Percentiles rank a stretch among this genome's conserved stretches.
These are phyloP conservation scores for Conticribra guillardii DNA, from an alignment of 108 stramenopile genomes.

Conservation along the genomic window DNA sequence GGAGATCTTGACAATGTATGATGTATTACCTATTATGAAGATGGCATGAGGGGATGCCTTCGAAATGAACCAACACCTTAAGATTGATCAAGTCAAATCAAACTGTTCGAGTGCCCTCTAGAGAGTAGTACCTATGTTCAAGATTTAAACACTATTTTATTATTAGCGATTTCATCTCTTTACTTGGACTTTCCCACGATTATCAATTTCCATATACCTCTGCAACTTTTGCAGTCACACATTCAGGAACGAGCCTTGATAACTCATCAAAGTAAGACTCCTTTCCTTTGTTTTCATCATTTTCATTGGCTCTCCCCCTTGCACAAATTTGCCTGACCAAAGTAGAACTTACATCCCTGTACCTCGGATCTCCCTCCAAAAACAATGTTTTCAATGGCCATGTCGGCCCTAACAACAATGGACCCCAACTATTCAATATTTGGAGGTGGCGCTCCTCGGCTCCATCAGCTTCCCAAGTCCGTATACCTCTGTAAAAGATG, in stretches of 20 bases:
- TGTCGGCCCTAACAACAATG: conserved; percentile 61
- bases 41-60: too few species aligned
- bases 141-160: too few species aligned
- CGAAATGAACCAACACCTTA: too few species aligned
- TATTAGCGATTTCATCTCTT: too few species aligned
- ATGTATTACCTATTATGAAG: too few species aligned
- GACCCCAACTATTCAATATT: conserved; percentile 69
- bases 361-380: conserved; percentile 81
- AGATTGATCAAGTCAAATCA: too few species aligned
- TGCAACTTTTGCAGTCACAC: conserved; percentile 32
- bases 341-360: conserved; percentile 80
- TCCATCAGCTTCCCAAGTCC: conserved; percentile 87
- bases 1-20: too few species aligned
- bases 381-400: conserved; percentile 77
- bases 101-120: too few species aligned
- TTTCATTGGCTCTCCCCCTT: background rate
- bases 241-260: conserved; percentile 39
- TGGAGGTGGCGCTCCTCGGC: conserved; percentile 72
- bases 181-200: too few species aligned
- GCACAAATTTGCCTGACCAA: conserved; percentile 64
- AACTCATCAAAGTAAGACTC: conserved; percentile 14
- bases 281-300: conserved; percentile 10
- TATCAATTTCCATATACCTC: conserved; percentile 13
- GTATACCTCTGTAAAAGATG: conserved; percentile 81
- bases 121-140: too few species aligned